Evolutionary conservation across 352 stramenopile species (phyloP).

Genomic region (Globisporangium middletonii): DNA sequence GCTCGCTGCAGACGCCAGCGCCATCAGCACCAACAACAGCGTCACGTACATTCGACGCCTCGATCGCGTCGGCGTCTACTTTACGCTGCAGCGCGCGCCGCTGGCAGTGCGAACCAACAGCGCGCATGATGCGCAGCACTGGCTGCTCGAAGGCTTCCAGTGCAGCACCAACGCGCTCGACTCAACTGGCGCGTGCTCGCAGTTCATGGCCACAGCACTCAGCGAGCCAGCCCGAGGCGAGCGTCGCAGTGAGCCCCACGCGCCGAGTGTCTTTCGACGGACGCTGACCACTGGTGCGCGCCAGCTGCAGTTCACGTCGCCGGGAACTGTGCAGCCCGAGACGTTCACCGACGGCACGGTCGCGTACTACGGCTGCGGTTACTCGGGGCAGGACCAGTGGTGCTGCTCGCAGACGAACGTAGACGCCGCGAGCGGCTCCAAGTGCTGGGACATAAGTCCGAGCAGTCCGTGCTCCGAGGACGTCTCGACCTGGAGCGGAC

Average conservation of each 20-base stretch:
- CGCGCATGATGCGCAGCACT: slow-evolving; percentile 2
- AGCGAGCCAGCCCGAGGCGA: background rate
- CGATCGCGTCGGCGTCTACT: slow-evolving; percentile 21
- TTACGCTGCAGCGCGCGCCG: slow-evolving; percentile 19
- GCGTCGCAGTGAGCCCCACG: background rate
- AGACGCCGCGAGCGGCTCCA: slow-evolving; percentile 11
- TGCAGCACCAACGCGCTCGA: slow-evolving; percentile 12
- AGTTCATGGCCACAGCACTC: slow-evolving; percentile 23
- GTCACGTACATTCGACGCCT: slow-evolving; percentile 26
- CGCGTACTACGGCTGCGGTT: slow-evolving; percentile 40
- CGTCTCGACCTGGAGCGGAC: slow-evolving; percentile 25
- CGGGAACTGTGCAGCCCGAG: slow-evolving; percentile 13
- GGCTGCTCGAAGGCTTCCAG: slow-evolving; percentile 38
- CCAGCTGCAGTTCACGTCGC: slow-evolving; percentile 36
- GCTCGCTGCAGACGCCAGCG: background rate
- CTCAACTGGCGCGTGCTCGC: slow-evolving; percentile 16
- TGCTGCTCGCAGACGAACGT: slow-evolving; percentile 36
- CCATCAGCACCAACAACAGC: background rate
- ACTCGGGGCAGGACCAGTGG: slow-evolving; percentile 25
- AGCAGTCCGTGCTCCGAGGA: slow-evolving; percentile 20
- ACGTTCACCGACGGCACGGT: slow-evolving; percentile 16
- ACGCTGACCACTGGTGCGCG: slow-evolving; percentile 6
- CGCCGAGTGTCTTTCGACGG: background rate
- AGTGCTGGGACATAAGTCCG: slow-evolving; percentile 34
- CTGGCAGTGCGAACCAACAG: background rate